Base-by-base conservation (phyloP, 805 yeast genomes). In the Candida adriatica region DNA sequence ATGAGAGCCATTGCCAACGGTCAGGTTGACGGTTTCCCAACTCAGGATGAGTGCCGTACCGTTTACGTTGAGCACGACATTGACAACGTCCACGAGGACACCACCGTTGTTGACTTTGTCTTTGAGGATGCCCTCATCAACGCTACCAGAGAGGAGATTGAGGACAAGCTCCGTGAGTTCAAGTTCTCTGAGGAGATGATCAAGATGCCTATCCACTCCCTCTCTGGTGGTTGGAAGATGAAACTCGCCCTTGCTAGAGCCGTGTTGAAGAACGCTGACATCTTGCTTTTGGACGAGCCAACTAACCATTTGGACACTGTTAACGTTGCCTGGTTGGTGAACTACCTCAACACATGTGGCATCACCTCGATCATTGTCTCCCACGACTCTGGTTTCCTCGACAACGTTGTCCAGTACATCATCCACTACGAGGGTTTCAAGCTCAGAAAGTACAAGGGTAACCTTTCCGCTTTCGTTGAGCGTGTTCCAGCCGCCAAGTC, bases 221-320 rank as follows among this genome's bases (percentile, higher is more conserved):
- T 92, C 55, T 92, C 98, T 61, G 98, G 98, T 81, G 98, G 98
- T 79, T 90, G 98, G 98, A 92, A 92, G 81, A 90, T 90, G 98
- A 92, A 92, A 73, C 79, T 90, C 67, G 97, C 97, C 63, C 78
- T 90, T 60, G 97, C 98, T 56, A 86, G 96, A 73, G 98, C 98
- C 61, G 96, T 90, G 60, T 79, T 90, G 71, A 85, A 84, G 78
- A 88, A 88, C 71, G 97, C 98, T 60, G 95, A 85, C 69, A 92
- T 90, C 62, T 75, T 90, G 68, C 75, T 90, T 69, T 81, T 90
- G 67, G 98, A 90, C 76, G 98, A 90, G 79, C 98, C 98, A 73
- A 90, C 98, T 62, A 90, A 90, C 84, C 98, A 92, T 77, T 84
- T 92, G 83, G 98, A 92, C 74, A 88, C 96, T 58, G 96, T 88